These are phyloP conservation scores for Avena atlantica DNA, from an alignment of 176 grass and related monocot genomes.

Conservation along the genomic window DNA sequence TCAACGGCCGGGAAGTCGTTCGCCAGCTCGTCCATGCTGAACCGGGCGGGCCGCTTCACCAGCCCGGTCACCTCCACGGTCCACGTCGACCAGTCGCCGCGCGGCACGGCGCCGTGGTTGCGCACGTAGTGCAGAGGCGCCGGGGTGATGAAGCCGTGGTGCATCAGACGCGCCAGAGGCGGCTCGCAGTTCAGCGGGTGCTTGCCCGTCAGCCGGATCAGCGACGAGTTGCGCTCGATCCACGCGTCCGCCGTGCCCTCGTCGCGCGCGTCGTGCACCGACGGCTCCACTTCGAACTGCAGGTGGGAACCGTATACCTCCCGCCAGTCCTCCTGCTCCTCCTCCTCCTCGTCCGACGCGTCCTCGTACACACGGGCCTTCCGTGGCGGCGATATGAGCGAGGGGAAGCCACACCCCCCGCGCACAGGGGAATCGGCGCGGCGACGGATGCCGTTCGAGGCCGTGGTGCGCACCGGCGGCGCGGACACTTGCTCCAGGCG, in stretches of 20 bases:
- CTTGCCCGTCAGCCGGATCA: conserved; percentile 86
- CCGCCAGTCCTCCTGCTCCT: conserved; percentile 58
- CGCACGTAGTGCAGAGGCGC: conserved; percentile 90
- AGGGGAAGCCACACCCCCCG: conserved; percentile 66
- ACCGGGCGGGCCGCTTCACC: conserved; percentile 44
- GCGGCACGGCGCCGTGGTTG: conserved; percentile 82
- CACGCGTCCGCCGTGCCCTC: conserved; percentile 80
- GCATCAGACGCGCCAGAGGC: conserved; percentile 74
- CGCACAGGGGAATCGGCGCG: conserved; percentile 65
- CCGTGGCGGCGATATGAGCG: conserved; percentile 44
- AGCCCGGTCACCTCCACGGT: conserved; percentile 75
- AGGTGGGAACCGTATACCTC: conserved; percentile 44
- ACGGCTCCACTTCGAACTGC: conserved; percentile 68
- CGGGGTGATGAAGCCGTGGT: conserved; percentile 93
- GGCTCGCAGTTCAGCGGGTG: conserved; percentile 96
- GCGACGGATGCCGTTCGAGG: conserved; percentile 42
- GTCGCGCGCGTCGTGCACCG: conserved; percentile 68
- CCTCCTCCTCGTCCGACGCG: conserved; percentile 58
- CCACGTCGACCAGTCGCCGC: conserved; percentile 64
- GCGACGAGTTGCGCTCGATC: conserved; percentile 75
- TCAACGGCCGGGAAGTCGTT: conserved; percentile 56
- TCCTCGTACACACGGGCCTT: not conserved
- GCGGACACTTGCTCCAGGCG: conserved; percentile 42
- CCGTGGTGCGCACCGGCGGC: not conserved
- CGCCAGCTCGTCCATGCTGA: conserved; percentile 77